Evolutionary conservation across 345 rosid genomes (phyloP), one percentile per base, ranked within the genome.

Genomic region (Excoecaria cochinchinensis): DNA sequence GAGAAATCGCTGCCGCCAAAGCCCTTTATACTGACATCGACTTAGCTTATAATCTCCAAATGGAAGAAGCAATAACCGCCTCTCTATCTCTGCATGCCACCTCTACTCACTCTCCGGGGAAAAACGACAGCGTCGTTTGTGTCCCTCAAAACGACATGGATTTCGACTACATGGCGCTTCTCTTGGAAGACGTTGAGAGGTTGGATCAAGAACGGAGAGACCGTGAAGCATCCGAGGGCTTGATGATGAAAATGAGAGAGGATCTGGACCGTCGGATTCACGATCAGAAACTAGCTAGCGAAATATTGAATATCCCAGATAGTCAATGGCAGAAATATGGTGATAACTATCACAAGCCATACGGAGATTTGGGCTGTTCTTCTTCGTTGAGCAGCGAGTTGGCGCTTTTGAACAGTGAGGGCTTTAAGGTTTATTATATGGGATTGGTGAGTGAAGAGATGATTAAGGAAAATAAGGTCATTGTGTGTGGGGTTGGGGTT

Each of bases 41-140:
- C 57, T 82, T 84, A 4, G 97, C 94, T 19, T 88, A 85, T 83
- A 60, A 82, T 17, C 92, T 91, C 74, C 97, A 91, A 75, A 77
- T 90, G 85, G 76, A 86, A 55, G 97, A 91, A 84, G 86, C 92
- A 71, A 66, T 86, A 19, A 67, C 74, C 80, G 85, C 89, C 60
- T 88, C 92, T 25, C 81, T 85, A 70, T 67, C 85, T 19, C 50
- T 56, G 10, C 72, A 17, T 76, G 53, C 81, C 61, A 46, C 77
- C 0, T 61, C 71, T 9, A 24, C 83, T 8, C 8, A 76, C 36
- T 58, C 76, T 24, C 51, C 79, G 5, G 53, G 61, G 69, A 24
- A 5, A 73, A 38, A 16, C 3, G 79, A 11, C 46, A 38, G 65
- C 1, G 85, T 39, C 40, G 80, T 17, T 50, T 16, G 16, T 4